phyloP scores from a whole-genome alignment of 352 stramenopile species.

The Phytophthora niederhauseri region DNA sequence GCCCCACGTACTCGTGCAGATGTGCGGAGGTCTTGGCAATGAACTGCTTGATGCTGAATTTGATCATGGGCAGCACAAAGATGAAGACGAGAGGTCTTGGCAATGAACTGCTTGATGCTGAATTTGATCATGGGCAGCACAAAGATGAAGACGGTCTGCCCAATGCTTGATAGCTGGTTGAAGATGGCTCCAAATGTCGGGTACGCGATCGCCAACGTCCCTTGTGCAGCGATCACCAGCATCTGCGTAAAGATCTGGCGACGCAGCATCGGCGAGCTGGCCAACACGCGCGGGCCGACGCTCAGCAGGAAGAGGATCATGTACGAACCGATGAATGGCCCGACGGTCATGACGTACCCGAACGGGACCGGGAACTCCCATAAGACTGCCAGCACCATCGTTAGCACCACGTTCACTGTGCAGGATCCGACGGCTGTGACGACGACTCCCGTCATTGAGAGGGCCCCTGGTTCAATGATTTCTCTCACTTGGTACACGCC shows the following conservation, averaged over 20 bases:
- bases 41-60: conserved; percentile 30
- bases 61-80: conserved; percentile 18
- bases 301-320: not conserved
- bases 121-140: conserved; percentile 26
- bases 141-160: conserved; percentile 19
- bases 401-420: not conserved
- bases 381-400: conserved; percentile 2
- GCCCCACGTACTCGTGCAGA: conserved; percentile 18
- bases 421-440: not conserved
- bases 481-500: conserved; percentile 9
- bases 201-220: conserved; percentile 11
- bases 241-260: conserved; percentile 11
- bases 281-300: not conserved
- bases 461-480: too few species aligned
- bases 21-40: conserved; percentile 1
- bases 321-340: conserved; percentile 16
- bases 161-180: not conserved
- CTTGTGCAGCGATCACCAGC: conserved; percentile 16
- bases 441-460: not conserved
- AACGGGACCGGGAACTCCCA: conserved; percentile 31
- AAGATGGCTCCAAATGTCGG: conserved; percentile 19
- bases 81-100: conserved; percentile 6
- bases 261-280: not conserved
- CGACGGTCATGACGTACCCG: conserved; percentile 1
- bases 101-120: conserved; percentile 24